Evolutionary conservation across 148 eudicot species (phyloP).

Genomic region (Cornus florida): DNA sequence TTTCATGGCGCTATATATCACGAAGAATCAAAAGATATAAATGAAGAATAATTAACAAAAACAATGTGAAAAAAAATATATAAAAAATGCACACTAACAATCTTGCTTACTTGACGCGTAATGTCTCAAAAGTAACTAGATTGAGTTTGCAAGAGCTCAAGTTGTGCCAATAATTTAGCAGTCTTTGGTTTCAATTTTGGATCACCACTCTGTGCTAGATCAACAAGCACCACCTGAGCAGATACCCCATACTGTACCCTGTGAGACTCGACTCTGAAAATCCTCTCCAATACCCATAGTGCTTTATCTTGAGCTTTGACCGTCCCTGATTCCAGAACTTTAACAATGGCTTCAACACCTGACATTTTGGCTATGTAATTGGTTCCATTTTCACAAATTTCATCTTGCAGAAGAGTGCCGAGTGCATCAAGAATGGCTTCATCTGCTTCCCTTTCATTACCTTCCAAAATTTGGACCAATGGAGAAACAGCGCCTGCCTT

Average conservation of each 20-base stretch:
- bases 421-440: slow-evolving; percentile 59
- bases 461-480: slow-evolving; percentile 47
- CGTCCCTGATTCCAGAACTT: slow-evolving; percentile 52
- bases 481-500: slow-evolving; percentile 62
- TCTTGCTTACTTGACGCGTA: neutral
- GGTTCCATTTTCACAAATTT: slow-evolving; percentile 69
- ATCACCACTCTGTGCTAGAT: slow-evolving; percentile 74
- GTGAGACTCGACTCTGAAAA: slow-evolving; percentile 54
- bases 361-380: slow-evolving; percentile 39
- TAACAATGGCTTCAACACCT: slow-evolving; percentile 46
- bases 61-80: neutral
- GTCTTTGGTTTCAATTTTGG: slow-evolving; percentile 45
- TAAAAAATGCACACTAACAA: neutral
- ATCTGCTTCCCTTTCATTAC: slow-evolving; percentile 65
- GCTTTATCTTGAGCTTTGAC: slow-evolving; percentile 66
- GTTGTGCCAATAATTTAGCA: slow-evolving; percentile 78
- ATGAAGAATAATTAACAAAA: neutral
- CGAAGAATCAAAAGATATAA: neutral
- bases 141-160: slow-evolving; percentile 79
- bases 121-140: slow-evolving; percentile 70
- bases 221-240: slow-evolving; percentile 66
- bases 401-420: slow-evolving; percentile 62
- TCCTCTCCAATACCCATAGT: slow-evolving; percentile 72
- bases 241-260: slow-evolving; percentile 56
- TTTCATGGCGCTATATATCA: neutral